A percentile compares a stretch with the other conserved stretches of the same genome.
These are phyloP conservation scores for Paraurostyla sp. DNA, from an alignment of 73 alveolate genomes.

Conservation along the genomic window DNA sequence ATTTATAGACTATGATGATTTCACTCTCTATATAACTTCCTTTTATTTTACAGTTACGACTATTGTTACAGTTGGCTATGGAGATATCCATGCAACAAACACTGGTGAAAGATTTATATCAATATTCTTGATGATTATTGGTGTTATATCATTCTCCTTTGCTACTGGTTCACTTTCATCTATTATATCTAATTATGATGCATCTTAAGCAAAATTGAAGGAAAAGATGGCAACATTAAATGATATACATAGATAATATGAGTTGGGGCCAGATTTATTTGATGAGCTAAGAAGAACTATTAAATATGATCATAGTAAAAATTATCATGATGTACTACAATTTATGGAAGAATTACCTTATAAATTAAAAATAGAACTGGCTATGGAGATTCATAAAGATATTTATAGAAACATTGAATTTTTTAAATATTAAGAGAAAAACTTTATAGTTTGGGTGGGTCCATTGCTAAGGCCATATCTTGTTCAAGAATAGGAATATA, in stretches of 20 bases:
- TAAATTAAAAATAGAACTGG: conserved; percentile 61
- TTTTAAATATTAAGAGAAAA: conserved; percentile 57
- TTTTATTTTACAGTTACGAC: conserved; percentile 91
- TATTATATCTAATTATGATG: conserved; percentile 73
- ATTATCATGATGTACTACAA: conserved; percentile 48
- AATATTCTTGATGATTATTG: conserved; percentile 75
- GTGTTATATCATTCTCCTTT: conserved; percentile 81
- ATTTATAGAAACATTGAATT: conserved; percentile 44
- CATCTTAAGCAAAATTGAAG: conserved; percentile 73
- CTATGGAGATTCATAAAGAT: conserved; percentile 68
- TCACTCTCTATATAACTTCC: conserved; percentile 82
- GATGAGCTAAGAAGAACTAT: conserved; percentile 65
- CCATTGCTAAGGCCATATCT: conserved; percentile 56
- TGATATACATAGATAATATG: conserved; percentile 66
- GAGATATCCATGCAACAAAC: conserved; percentile 84
- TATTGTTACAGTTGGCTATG: conserved; percentile 95
- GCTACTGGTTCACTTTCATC: conserved; percentile 77
- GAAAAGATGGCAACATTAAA: conserved; percentile 68
- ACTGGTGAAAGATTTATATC: conserved; percentile 77
- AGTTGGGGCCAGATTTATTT: conserved; percentile 58
- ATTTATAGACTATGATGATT: conserved; percentile 61
- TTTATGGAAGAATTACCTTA: conserved; percentile 76
- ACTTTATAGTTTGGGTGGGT: conserved; percentile 64
- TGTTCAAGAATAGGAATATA: conserved; percentile 38
- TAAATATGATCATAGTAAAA: conserved; percentile 70